These are phyloP conservation scores for Micromonas pusilla DNA, from an alignment of 139 green algal species.

Conservation along the genomic window DNA sequence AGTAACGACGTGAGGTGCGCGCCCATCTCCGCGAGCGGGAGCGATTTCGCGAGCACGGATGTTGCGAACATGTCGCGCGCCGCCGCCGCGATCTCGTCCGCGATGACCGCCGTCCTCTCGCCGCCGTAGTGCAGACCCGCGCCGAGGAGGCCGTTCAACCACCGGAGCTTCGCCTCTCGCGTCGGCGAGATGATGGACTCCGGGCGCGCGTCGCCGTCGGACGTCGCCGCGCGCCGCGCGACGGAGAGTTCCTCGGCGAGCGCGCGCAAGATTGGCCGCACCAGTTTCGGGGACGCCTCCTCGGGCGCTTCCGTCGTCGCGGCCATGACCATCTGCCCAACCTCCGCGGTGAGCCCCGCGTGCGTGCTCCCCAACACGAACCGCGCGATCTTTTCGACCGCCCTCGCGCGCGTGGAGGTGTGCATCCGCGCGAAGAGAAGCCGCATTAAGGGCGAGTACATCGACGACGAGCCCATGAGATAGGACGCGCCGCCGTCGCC, in stretches of 20 bases:
- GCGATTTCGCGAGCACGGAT: background rate
- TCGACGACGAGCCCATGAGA: constrained; percentile 49
- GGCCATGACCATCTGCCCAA: constrained; percentile 48
- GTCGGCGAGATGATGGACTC: background rate
- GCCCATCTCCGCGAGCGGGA: background rate
- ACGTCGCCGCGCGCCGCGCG: background rate
- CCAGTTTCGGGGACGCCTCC: constrained; percentile 29
- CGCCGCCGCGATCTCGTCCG: background rate
- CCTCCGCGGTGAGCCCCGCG: constrained; percentile 41
- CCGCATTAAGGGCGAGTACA: constrained; percentile 58
- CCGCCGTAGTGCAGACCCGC: constrained; percentile 32
- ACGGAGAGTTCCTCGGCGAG: background rate
- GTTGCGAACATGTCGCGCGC: constrained; percentile 10
- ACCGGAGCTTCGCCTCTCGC: constrained; percentile 39
- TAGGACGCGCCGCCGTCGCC: constrained; percentile 38
- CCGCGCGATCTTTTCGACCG: constrained; percentile 47
- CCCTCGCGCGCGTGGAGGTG: constrained; percentile 34
- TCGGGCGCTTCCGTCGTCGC: constrained; percentile 43
- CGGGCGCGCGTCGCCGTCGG: constrained; percentile 3
- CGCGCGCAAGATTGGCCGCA: constrained; percentile 46
- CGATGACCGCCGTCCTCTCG: constrained; percentile 5
- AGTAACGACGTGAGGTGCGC: constrained; percentile 22
- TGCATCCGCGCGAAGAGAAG: constrained; percentile 61
- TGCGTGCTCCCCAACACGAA: constrained; percentile 52
- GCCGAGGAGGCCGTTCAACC: constrained; percentile 40